Evolutionary conservation across 2,329 filamentous ascomycete genomes (phyloP), one percentile per base, ranked within the genome.

Genomic region (Pleomassaria siparia): DNA sequence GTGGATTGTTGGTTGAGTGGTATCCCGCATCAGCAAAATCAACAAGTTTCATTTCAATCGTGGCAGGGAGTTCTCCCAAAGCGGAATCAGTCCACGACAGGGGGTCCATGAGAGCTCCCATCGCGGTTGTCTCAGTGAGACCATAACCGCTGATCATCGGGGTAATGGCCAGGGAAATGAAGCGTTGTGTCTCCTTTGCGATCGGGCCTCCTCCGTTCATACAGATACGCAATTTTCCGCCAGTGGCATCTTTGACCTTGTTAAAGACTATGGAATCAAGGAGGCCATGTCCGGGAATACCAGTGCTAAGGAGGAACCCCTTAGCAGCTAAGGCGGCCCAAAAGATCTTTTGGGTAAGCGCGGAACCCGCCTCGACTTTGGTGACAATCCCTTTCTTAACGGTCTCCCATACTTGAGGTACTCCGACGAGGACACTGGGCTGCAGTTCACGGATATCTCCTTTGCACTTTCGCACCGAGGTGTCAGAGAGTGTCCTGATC

Each of bases 131-230:
- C 75, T 99, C 94, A 1, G 94, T 99, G 56, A 99, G 77, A 51
- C 94, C 94, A 67, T 99, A 99, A 10, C 94, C 94, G 55, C 80
- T 83, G 59, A 99, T 85, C 92, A 99, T 96, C 24, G 94, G 94
- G 18, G 90, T 91, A 44, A 99, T 84, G 36, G 91, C 88, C 75
- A 96, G 82, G 33, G 91, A 96, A 64, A 97, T 81, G 78, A 99
- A 97, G 52, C 86, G 84, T 69, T 90, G 86, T 1, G 94, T 99
- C 43, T 90, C 87, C 66, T 88, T 86, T 15, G 92, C 84, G 56
- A 99, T 87, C 28, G 91, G 91, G 37, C 91, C 94, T 59, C 91
- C 94, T 50, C 94, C 94, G 70, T 95, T 96, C 84, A 99, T 84
- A 72, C 90, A 89, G 62, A 97, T 88, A 44, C 92, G 86, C 49